These are phyloP conservation scores for Solanum chilense DNA, from an alignment of 257 asterid genomes.

Conservation along the genomic window DNA sequence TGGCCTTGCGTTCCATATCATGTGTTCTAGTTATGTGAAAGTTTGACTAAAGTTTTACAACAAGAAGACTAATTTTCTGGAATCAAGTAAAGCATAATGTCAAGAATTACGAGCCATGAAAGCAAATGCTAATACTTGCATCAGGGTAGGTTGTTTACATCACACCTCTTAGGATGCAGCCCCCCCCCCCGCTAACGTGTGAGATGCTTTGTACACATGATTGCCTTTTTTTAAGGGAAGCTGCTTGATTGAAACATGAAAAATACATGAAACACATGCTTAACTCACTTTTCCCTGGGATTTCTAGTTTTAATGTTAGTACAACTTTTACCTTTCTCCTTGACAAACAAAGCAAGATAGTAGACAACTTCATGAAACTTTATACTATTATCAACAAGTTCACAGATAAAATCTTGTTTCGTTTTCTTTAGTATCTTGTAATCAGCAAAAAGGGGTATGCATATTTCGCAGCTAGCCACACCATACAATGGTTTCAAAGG, in stretches of 20 bases:
- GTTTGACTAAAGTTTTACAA: background rate
- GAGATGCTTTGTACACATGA: background rate
- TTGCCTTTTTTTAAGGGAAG: too few species aligned
- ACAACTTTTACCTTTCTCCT: background rate
- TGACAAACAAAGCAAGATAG: background rate
- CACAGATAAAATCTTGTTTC: background rate
- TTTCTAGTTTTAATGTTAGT: too few species aligned
- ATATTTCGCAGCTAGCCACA: background rate
- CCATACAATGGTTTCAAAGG: background rate
- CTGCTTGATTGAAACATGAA: too few species aligned
- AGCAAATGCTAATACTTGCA: background rate
- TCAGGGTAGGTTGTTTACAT: background rate
- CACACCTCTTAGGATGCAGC: background rate
- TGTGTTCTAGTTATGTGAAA: background rate
- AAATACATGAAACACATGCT: too few species aligned
- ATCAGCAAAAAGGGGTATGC: background rate
- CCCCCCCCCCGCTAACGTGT: background rate
- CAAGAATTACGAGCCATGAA: background rate
- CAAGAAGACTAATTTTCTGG: background rate
- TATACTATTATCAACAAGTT: too few species aligned
- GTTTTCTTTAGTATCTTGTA: background rate
- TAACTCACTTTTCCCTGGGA: too few species aligned
- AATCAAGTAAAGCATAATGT: background rate
- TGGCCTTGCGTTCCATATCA: background rate
- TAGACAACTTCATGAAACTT: background rate